These are phyloP conservation scores for Trichoderma sp. DNA, from an alignment of 2,329 filamentous ascomycete genomes.

Conservation along the genomic window DNA sequence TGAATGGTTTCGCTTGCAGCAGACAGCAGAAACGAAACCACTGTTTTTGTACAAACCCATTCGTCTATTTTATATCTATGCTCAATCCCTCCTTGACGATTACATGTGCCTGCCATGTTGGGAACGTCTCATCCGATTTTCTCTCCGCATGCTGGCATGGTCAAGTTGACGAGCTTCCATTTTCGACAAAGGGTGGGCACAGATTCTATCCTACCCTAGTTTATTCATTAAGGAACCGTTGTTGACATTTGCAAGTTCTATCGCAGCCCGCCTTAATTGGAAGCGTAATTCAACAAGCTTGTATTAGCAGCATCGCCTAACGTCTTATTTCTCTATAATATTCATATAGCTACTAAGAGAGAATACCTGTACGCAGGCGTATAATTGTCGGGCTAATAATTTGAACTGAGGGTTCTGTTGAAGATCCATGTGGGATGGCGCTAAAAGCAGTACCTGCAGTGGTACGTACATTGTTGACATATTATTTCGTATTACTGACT, in stretches of 20 bases:
- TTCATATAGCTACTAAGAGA: background rate
- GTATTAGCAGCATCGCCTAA: background rate
- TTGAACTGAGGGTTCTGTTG: background rate
- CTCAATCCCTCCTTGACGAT: background rate
- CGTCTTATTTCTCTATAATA: background rate
- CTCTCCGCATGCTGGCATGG: background rate
- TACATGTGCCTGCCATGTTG: background rate
- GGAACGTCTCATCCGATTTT: conserved; percentile 1
- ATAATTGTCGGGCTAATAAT: background rate
- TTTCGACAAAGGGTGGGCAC: background rate
- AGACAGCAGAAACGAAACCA: background rate
- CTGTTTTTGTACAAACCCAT: no score
- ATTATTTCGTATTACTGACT: background rate
- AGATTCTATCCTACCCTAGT: background rate
- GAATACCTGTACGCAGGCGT: background rate
- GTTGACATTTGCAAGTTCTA: background rate
- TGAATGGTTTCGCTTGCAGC: background rate
- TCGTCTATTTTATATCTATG: background rate
- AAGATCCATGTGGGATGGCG: background rate
- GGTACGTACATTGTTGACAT: background rate
- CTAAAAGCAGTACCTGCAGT: background rate
- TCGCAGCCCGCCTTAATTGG: accelerated
- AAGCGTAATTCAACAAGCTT: background rate
- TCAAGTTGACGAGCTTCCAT: conserved; percentile 1
- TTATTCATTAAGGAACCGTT: background rate